Percentiles rank a stretch among this genome's conserved stretches.
These are phyloP conservation scores for Rhamnella rubrinervis DNA, from an alignment of 331 rosid species.

Conservation along the genomic window DNA sequence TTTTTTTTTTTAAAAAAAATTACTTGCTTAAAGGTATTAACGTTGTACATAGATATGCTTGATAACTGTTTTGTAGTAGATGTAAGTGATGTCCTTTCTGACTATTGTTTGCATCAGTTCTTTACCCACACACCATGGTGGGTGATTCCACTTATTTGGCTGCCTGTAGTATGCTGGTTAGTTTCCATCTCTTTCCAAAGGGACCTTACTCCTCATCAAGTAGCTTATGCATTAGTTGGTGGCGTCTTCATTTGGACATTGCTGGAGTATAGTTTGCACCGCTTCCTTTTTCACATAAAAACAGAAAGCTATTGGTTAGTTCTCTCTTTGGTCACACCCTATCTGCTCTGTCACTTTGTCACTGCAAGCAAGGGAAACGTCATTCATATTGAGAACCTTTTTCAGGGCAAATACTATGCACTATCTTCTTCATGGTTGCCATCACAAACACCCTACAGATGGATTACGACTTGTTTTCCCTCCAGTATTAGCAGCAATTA, in stretches of 20 bases:
- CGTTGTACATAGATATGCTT: no score
- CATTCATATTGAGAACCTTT: not conserved
- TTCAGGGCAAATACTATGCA: slow-evolving; percentile 77
- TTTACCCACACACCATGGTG: slow-evolving; percentile 82
- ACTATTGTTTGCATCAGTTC: slow-evolving; percentile 51
- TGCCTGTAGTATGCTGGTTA: slow-evolving; percentile 65
- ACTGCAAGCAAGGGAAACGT: no score
- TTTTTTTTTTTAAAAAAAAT: no score
- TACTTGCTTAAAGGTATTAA: no score
- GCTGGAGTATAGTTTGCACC: slow-evolving; percentile 70
- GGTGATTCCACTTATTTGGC: slow-evolving; percentile 82
- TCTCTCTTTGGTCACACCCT: not conserved
- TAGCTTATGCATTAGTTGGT: slow-evolving; percentile 36
- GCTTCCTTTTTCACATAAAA: slow-evolving; percentile 80
- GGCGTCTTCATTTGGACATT: slow-evolving; percentile 76
- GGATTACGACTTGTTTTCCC: slow-evolving; percentile 88
- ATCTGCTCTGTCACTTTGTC: not conserved
- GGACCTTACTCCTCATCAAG: slow-evolving; percentile 57
- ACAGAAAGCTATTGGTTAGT: slow-evolving; percentile 67
- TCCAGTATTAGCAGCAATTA: slow-evolving; percentile 67
- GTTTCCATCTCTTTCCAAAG: slow-evolving; percentile 41
- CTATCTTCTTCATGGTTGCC: slow-evolving; percentile 90
- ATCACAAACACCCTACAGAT: slow-evolving; percentile 93
- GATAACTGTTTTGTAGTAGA: no score
- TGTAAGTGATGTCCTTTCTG: no score